Base-by-base conservation (phyloP, 2,329 filamentous ascomycete genomes). In the Fusarium sp. region DNA sequence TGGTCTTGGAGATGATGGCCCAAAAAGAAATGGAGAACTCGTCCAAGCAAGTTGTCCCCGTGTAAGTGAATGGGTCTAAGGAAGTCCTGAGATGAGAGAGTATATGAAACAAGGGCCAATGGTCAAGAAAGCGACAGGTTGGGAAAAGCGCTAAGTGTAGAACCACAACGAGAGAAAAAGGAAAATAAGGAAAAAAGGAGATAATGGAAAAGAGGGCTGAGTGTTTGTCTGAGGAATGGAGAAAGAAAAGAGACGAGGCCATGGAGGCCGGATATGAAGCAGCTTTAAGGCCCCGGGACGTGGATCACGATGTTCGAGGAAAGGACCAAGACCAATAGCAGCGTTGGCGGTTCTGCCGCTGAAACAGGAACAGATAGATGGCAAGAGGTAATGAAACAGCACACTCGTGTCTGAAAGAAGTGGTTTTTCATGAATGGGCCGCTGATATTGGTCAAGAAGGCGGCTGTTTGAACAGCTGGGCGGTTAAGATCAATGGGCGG, bases 371-470 rank as follows among this genome's bases (percentile, higher is more conserved):
- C 54, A 63, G 52, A 44, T 47, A 49, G 68, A 46, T 58, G 17
- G 51, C 51, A 68, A 75, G 67, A 67, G 74, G 77, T 76, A 77
- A 80, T 86, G 84, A 87, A 87, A 87, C 84, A 75, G 68, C 72
- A 75, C 75, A 77, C 66, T 77, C 81, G 84, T 86, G 77, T 86
- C 83, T 81, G 77, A 83, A 82, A 71, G 72, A 75, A 73, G 76
- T 75, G 77, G 79, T 78, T 72, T 76, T 72, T 70, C 66, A 73
- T 65, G 67, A 76, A 81, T 71, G 76, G 78, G 77, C 77, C 76
- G 76, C 78, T 78, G 80, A 83, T 81, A 87, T 86, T 87, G 85
- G 85, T 80, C 81, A 75, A 73, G 70, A 67, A 62, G 80, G 82
- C 81, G 81, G 81, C 77, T 83, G 81, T 84, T 78, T 83, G 40